These are phyloP conservation scores for Xerocomus brunneocitrinus DNA, from an alignment of 768 basidiomycete species.

Conservation along the genomic window DNA sequence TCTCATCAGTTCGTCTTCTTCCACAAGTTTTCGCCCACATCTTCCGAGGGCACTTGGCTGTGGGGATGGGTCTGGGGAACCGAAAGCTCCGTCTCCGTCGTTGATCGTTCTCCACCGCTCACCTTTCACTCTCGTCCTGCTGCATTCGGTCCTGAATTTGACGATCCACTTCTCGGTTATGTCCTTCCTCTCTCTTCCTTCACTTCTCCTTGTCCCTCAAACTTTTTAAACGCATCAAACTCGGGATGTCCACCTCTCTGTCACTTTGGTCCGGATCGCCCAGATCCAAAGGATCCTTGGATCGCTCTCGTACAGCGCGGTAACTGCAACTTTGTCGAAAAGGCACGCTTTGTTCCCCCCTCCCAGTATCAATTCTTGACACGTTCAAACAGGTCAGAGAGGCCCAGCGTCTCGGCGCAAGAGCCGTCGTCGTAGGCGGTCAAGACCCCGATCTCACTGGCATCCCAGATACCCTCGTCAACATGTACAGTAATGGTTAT, in stretches of 20 bases:
- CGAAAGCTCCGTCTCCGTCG: conserved; percentile 67
- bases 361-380: neutral
- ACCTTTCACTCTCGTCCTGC: conserved; percentile 70
- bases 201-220: conserved; percentile 44
- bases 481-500: conserved; percentile 89
- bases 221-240: conserved; percentile 30
- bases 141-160: conserved; percentile 71
- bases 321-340: conserved; percentile 85
- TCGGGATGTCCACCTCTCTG: conserved; percentile 71
- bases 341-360: conserved; percentile 48
- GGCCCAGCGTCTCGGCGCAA: conserved; percentile 70
- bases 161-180: conserved; percentile 64
- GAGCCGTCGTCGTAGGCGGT: conserved; percentile 90
- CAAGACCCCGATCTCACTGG: conserved; percentile 60
- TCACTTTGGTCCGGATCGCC: conserved; percentile 47
- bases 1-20: conserved; percentile 17
- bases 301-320: conserved; percentile 91
- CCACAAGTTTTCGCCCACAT: conserved; percentile 37
- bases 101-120: conserved; percentile 68
- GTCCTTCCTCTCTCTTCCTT: conserved; percentile 68
- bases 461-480: conserved; percentile 72
- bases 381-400: conserved; percentile 39
- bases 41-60: conserved; percentile 46
- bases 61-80: conserved; percentile 69
- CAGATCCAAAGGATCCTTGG: conserved; percentile 67